Evolutionary conservation across 495 filamentous ascomycete genomes (phyloP), one percentile per base, ranked within the genome.

Genomic region (Penicillium angulare): DNA sequence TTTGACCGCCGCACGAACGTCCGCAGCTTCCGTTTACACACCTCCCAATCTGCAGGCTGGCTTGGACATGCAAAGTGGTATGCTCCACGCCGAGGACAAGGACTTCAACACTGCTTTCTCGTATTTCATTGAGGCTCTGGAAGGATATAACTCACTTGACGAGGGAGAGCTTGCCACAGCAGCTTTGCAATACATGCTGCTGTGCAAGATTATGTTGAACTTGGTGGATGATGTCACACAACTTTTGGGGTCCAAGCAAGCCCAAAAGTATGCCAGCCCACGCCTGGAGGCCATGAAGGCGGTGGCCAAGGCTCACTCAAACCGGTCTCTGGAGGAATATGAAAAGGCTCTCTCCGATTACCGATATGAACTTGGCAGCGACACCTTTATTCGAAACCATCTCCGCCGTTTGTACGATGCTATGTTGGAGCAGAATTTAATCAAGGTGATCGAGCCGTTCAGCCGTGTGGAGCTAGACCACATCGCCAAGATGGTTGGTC

Each of bases 131-230:
- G 93, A 99, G 73, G 93, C 93, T 12, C 78, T 99, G 44, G 93
- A 99, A 64, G 93, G 93, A 36, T 97, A 97, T 73, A 91, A 89
- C 69, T 84, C 88, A 6, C 89, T 96, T 64, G 93, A 99, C 53
- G 89, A 92, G 57, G 72, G 85, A 6, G 77, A 81, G 51, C 86
- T 90, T 69, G 93, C 93, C 5, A 92, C 90, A 7, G 86, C 92
- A 7, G 88, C 93, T 21, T 76, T 99, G 55, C 95, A 99, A 73
- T 99, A 99, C 80, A 97, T 99, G 95, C 79, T 99, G 27, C 84
- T 99, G 23, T 97, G 93, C 81, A 97, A 97, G 79, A 95, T 99
- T 75, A 97, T 99, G 93, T 79, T 97, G 54, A 99, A 99, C 74
- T 74, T 92, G 26, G 89, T 83, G 55, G 91, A 97, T 76, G 93